Percentiles rank a stretch among this genome's conserved stretches.
phyloP scores from a whole-genome alignment of 192 early-diverging fungal species.

The Coemansia sp. region DNA sequence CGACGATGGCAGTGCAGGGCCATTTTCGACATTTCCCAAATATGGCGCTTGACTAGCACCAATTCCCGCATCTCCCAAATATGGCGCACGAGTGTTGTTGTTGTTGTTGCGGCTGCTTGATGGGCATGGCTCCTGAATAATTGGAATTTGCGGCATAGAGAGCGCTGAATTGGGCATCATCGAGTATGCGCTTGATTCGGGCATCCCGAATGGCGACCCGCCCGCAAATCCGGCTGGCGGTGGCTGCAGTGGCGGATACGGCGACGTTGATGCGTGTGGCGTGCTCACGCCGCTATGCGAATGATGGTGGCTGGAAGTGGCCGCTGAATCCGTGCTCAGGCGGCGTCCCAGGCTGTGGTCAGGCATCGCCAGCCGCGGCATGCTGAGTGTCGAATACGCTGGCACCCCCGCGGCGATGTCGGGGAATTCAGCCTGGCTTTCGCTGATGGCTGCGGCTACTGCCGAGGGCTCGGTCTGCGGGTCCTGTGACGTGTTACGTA shows the following conservation, averaged over 20 bases:
- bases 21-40: too few species aligned
- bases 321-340: background rate
- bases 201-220: background rate
- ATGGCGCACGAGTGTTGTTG: background rate
- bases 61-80: too few species aligned
- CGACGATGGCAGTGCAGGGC: too few species aligned
- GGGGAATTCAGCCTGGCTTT: background rate
- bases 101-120: background rate
- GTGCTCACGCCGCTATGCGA: background rate
- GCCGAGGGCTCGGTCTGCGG: background rate
- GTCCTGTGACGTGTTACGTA: slow-evolving; percentile 19
- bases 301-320: background rate
- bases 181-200: background rate
- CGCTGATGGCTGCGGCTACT: background rate
- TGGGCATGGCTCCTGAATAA: background rate
- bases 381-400: background rate
- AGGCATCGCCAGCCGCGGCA: background rate
- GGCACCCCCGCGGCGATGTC: too few species aligned
- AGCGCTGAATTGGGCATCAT: background rate
- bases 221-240: background rate
- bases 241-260: too few species aligned
- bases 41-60: background rate
- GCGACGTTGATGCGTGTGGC: background rate
- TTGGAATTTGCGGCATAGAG: background rate
- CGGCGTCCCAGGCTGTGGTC: background rate